phyloP scores from a whole-genome alignment of 2,329 filamentous ascomycete genomes.

The Aureobasidium lini region DNA sequence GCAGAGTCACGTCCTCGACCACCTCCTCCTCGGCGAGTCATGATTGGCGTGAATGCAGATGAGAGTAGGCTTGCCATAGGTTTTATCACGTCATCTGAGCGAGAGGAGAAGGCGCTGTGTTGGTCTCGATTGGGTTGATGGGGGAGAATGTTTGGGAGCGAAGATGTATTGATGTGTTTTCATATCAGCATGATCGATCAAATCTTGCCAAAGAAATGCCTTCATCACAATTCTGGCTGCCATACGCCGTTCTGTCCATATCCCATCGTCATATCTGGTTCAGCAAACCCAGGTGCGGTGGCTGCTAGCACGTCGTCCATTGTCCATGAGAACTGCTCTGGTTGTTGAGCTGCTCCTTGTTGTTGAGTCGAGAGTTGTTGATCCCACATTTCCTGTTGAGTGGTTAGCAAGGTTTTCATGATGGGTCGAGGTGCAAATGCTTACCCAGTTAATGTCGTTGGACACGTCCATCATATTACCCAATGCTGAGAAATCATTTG shows the following conservation, averaged over 20 bases:
- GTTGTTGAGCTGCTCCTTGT: neutral
- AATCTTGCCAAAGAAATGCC: neutral
- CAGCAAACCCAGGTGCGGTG: neutral
- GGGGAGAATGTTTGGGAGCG: no score
- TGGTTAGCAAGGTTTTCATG: neutral
- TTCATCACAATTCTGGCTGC: no score
- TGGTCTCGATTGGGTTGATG: no score
- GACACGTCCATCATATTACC: slow-evolving; percentile 26
- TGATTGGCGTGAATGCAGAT: no score
- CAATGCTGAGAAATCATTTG: slow-evolving; percentile 22
- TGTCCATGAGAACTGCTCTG: slow-evolving; percentile 2
- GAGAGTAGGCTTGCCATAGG: no score
- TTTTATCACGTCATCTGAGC: no score
- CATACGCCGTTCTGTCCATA: neutral
- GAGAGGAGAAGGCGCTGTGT: no score
- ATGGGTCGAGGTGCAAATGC: neutral
- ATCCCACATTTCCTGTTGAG: slow-evolving; percentile 3
- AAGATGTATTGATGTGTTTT: no score
- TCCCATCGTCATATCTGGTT: neutral
- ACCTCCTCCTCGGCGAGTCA: no score
- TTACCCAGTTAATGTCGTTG: slow-evolving; percentile 26
- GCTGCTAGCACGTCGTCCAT: neutral
- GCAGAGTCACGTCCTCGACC: no score
- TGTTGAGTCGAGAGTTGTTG: neutral
- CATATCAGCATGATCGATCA: no score